Base-by-base conservation (phyloP, 441 rosid species). In the Corymbia citriodora region DNA sequence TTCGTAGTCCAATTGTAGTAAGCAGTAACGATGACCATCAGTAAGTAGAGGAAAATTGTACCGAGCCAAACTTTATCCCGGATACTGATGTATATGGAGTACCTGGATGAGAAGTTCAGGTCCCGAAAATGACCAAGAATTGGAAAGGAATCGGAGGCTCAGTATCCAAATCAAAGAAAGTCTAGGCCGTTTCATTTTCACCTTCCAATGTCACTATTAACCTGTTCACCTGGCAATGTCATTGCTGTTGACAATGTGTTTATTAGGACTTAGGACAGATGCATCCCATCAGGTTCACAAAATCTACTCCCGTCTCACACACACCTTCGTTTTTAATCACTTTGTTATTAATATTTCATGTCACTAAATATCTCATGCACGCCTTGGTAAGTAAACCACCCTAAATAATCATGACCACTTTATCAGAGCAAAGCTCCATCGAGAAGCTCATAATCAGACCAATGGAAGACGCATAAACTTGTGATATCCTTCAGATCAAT, bases 1-100 rank as follows among this genome's bases (percentile, higher is more conserved):
- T 95, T 91, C 94, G 96, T 33, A 95, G 92, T 85, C 97, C 96
- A 53, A 94, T 96, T 91, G 96, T 93, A n/a, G 91, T 94, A 72
- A 93, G 95, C 92, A 92, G 93, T 40, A 87, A 65, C 48, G 90
- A 81, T n/a, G 55, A 72, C 19, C 8, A 85, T n/a, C 19, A 17
- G 50, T 29, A 89, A 63, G 72, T 89, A 55, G 74, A 12, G 1
- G 10, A 6, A 45, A 21, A 45, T 19, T 23, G 85, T 45, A 13
- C 52, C 3, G 17, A 12, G 52, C 52, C 83, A 21, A 2, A 40
- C 27, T 79, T 40, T 45, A 23, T 79, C 29, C 85, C 52, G 16
- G n/a, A 12, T 40, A 23, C 52, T 40, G 85, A 79, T 23, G 17
- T 45, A 40, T 29, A 11, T 21, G 17, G 29, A 40, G 83, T 12